Percentiles rank a stretch among this genome's conserved stretches.
Conservation (phyloP, 2,329 filamentous ascomycete species). For the Diaporthe capsici region DNA sequence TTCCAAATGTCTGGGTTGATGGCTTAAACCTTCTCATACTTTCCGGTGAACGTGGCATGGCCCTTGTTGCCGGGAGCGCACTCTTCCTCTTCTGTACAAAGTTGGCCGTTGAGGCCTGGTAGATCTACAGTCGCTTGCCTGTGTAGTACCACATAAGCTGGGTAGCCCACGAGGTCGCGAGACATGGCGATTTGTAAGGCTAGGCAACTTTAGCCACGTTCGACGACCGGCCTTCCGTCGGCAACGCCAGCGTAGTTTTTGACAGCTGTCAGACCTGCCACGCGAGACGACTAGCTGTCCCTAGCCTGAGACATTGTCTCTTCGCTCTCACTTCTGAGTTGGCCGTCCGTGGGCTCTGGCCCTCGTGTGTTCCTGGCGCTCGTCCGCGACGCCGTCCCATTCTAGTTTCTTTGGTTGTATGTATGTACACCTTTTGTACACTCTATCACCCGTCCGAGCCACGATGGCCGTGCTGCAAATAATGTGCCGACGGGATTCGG, state of each 20-base stretch:
- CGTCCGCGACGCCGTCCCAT: conserved; percentile 8
- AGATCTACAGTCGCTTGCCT: conserved; percentile 6
- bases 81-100: conserved; percentile 16
- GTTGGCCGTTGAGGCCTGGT: background rate
- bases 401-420: background rate
- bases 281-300: background rate
- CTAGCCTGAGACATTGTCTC: conserved; percentile 1
- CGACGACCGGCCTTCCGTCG: background rate
- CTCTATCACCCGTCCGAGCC: background rate
- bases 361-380: conserved; percentile 10
- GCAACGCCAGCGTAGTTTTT: background rate
- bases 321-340: background rate
- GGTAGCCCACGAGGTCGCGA: background rate
- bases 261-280: conserved; percentile 8
- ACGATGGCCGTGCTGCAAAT: background rate
- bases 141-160: background rate
- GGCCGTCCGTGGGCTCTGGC: background rate
- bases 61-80: conserved; percentile 2
- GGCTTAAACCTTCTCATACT: conserved; percentile 12
- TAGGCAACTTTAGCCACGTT: conserved; percentile 1
- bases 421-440: conserved; percentile 26
- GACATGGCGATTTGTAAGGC: background rate
- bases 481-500: background rate
- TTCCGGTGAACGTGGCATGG: background rate
- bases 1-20: background rate